Evolutionary conservation across 2,329 filamentous ascomycete genomes (phyloP), one percentile per base, ranked within the genome.

Genomic region (Stagonosporopsis cucurbitacearum): DNA sequence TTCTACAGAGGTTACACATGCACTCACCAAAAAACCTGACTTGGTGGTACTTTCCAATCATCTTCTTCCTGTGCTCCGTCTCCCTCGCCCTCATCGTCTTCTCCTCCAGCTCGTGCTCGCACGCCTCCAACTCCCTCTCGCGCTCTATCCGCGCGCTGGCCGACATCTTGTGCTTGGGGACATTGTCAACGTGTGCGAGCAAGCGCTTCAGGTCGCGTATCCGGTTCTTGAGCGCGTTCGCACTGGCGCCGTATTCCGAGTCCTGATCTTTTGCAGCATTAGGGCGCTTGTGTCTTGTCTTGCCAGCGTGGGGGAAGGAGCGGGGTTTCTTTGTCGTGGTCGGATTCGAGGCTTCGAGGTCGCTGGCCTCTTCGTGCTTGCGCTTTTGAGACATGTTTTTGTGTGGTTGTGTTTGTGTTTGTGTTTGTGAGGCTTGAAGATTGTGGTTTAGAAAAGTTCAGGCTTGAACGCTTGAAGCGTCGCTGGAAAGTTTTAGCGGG

Each of bases 21-120:
- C 1, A 67, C 82, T 47, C 80, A 90, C 90, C 91, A 75, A 94
- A 94, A 72, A 95, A 95, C 25, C 91, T 82, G 46, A 94, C 86
- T 84, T 91, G 93, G 73, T 94, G 90, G 67, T 92, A 95, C 73
- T 88, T 89, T 46, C 81, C 81, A 59, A 93, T 92, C 84, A 93
- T 91, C 56, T 86, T 82, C 63, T 86, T 82, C 69, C 81, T 82
- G 76, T 86, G 87, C 66, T 86, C 85, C 55, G 82, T 81, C 56
- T 84, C 79, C 43, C 83, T 81, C 59, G 84, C 81, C 4, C 76
- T 62, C 33, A 56, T 59, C 15, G 60, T 53, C 63, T 73, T 74
- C 58, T 74, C 71, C 22, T 56, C 80, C 55, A 93, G 79, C 67
- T 90, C 88, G 60, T 84, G 80, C 73, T 86, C 82, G 67, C 87